These are phyloP conservation scores for Scleroderma citrinum DNA, from an alignment of 768 basidiomycete genomes.

Conservation along the genomic window DNA sequence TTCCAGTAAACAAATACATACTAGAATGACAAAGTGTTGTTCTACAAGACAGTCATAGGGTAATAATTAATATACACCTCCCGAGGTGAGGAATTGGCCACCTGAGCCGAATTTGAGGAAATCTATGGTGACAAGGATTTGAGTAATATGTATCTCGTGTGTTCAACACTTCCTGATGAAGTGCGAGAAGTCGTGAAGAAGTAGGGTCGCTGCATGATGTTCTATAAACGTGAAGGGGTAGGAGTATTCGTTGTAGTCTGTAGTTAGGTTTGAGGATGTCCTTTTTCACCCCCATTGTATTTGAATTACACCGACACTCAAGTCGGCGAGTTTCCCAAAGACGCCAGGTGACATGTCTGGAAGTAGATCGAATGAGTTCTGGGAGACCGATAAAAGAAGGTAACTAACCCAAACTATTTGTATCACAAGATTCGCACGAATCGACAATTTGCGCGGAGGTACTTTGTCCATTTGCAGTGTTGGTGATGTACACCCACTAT, in stretches of 20 bases:
- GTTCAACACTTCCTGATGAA: slow-evolving; percentile 14
- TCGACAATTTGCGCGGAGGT: slow-evolving; percentile 50
- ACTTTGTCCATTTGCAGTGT: slow-evolving; percentile 46
- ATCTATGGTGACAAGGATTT: not conserved
- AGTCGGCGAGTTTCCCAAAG: slow-evolving; percentile 47
- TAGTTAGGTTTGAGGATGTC: slow-evolving; percentile 29
- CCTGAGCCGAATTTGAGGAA: not conserved
- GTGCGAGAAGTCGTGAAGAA: slow-evolving; percentile 3
- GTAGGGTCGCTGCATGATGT: not conserved
- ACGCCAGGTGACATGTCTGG: slow-evolving; percentile 63
- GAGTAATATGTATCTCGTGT: slow-evolving; percentile 1
- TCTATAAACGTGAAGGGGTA: not conserved
- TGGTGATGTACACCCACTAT: slow-evolving; percentile 57
- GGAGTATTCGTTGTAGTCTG: not conserved
- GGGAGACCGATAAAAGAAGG: not conserved
- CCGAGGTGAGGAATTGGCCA: not conserved
- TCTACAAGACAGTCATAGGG: not conserved
- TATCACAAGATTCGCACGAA: slow-evolving; percentile 51
- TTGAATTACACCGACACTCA: slow-evolving; percentile 44
- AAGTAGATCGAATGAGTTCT: slow-evolving; percentile 2
- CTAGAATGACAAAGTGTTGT: not conserved
- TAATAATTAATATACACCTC: not conserved
- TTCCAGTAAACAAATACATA: not conserved
- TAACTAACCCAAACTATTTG: slow-evolving; percentile 50
- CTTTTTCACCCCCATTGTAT: slow-evolving; percentile 52